phyloP scores from a whole-genome alignment of 352 stramenopile genomes.

The Phytophthora foliorum region DNA sequence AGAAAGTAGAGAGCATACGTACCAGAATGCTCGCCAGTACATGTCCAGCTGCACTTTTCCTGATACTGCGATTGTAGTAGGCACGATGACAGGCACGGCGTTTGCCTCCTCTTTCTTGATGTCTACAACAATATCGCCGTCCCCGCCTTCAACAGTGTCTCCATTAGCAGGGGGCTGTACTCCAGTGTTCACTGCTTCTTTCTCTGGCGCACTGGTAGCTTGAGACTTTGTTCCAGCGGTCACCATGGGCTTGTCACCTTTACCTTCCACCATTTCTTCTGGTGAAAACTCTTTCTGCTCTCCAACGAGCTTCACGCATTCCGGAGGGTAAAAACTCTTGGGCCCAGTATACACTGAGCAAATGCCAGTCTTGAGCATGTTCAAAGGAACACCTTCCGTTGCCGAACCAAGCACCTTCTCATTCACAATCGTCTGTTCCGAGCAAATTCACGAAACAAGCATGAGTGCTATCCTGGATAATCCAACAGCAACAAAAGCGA shows the following conservation, averaged over 20 bases:
- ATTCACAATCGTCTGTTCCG: constrained; percentile 66
- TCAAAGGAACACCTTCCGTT: constrained; percentile 65
- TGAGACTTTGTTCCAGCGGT: constrained; percentile 24
- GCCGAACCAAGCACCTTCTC: constrained; percentile 66
- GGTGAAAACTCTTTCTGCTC: constrained; percentile 62
- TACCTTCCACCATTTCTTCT: constrained; percentile 36
- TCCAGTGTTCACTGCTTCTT: constrained; percentile 9
- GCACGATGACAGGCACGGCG: constrained; percentile 7
- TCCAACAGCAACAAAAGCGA: background rate
- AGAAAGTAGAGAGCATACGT: constrained; percentile 20
- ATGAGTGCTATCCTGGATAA: background rate
- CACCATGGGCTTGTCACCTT: constrained; percentile 25
- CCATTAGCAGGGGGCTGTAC: constrained; percentile 20
- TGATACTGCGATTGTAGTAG: constrained; percentile 7
- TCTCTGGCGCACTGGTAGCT: constrained; percentile 4
- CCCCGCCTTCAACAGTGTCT: constrained; percentile 28
- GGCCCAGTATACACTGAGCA: constrained; percentile 77
- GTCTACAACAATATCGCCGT: constrained; percentile 44
- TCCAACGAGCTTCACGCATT: constrained; percentile 64
- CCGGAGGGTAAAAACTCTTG: constrained; percentile 66
- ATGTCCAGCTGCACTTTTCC: constrained; percentile 77
- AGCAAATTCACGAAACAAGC: background rate
- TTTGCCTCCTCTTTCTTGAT: constrained; percentile 50
- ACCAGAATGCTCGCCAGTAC: constrained; percentile 88
- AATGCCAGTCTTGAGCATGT: constrained; percentile 66